Evolutionary conservation across 148 eudicot species (phyloP), one percentile per base, ranked within the genome.

Genomic region (Salicornia ramosissima): DNA sequence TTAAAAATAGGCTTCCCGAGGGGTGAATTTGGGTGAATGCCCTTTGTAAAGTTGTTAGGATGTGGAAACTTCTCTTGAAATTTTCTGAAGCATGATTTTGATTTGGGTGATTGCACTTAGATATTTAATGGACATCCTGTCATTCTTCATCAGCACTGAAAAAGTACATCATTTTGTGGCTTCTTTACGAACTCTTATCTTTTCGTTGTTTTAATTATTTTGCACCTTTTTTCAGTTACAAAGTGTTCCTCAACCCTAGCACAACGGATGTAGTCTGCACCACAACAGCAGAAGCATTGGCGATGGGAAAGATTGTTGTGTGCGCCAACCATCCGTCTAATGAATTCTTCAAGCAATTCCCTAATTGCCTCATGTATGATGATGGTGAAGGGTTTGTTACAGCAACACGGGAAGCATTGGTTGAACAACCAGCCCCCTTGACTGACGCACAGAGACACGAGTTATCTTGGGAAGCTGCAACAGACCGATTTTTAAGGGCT

Each of bases 191-290:
- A 13, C 14, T 62, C 51, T 68, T 22, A 15, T 19, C 33, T 40
- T 13, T 56, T 66, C n/a, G n/a, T n/a, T n/a, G n/a, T n/a, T n/a
- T n/a, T n/a, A n/a, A n/a, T n/a, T 59, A n/a, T 64, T 33, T 14
- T 72, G 62, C 46, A 25, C 34, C 52, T 70, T 73, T 2, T 72
- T 64, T 51, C 83, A 93, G 98, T 56, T 93, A 93, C 79, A 93
- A 88, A 78, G 96, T 93, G 74, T 88, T 93, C 79, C 71, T 93
- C 42, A 93, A 93, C 61, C 98, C 99, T 67, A 94, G 99, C 87
- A 94, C 99, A 40, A 90, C 99, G 0, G 99, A 94, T 56, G 99
- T 94, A 46, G 92, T 94, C 69, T 94, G 99, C 74, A 94, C 99
- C 2, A 90, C 99, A 60, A 80, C 97, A 60, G 99, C 99, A n/a